Evolutionary conservation across 345 rosid species (phyloP).

Genomic region (Sapria himalayana): DNA sequence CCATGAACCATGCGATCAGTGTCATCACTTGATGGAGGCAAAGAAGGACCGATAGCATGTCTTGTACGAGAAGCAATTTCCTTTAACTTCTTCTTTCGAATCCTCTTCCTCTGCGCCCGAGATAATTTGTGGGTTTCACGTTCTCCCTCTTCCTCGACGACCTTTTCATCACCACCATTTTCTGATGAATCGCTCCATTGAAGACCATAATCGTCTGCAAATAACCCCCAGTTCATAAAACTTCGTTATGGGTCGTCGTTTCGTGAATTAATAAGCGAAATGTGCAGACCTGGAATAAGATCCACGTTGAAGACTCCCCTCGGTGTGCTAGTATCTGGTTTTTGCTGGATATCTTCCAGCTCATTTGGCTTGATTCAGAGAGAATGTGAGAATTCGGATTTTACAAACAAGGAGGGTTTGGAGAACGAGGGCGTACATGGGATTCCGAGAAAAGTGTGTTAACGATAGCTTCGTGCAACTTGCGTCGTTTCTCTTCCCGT

Average conservation of each 20-base stretch:
- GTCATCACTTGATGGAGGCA: constrained; percentile 11
- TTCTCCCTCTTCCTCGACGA: constrained; percentile 1
- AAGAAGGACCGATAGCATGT: constrained; percentile 39
- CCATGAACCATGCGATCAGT: neutral
- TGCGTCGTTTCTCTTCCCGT: constrained; percentile 42
- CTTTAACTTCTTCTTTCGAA: constrained; percentile 46
- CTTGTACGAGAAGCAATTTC: constrained; percentile 32
- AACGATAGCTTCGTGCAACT: constrained; percentile 46
- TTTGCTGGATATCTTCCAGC: constrained; percentile 9
- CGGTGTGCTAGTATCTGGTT: constrained; percentile 1
- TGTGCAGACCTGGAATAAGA: constrained; percentile 24
- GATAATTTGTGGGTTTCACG: constrained; percentile 18
- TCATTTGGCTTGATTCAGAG: neutral
- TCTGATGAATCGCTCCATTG: constrained; percentile 9
- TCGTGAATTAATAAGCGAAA: neutral
- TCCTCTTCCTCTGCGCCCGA: constrained; percentile 62
- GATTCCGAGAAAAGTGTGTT: constrained; percentile 26
- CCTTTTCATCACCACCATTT: constrained; percentile 9
- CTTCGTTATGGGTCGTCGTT: neutral
- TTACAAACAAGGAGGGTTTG: neutral
- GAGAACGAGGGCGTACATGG: constrained; percentile 6
- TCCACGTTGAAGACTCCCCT: constrained; percentile 13
- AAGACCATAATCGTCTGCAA: constrained; percentile 24
- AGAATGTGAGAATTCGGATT: neutral
- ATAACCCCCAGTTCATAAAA: neutral